Percentiles rank a stretch among this genome's conserved stretches.
phyloP scores from a whole-genome alignment of 1,139 yeast genomes.

The Kurtzmaniella natalensis region DNA sequence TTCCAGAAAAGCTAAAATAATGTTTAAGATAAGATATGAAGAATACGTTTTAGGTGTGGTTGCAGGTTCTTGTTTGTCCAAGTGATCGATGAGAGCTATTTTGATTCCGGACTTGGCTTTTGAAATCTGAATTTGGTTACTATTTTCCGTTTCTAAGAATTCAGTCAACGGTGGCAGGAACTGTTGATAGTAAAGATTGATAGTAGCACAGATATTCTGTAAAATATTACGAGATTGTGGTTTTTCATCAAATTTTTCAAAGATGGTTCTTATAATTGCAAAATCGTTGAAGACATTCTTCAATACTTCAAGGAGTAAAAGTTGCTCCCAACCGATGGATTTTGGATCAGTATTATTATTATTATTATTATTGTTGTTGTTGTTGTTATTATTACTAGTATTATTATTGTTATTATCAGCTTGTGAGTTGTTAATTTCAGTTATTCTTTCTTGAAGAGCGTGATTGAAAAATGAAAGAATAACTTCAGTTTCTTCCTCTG shows the following conservation, averaged over 20 bases:
- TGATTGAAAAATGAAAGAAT: constrained; percentile 72
- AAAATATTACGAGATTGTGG: constrained; percentile 56
- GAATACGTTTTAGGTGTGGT: constrained; percentile 62
- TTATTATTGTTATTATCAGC: no score
- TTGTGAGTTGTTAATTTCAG: neutral
- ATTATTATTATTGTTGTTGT: constrained; percentile 5
- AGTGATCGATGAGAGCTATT: constrained; percentile 60
- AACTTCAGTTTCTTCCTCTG: constrained; percentile 78
- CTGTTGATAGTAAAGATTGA: constrained; percentile 22
- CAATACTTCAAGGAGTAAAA: constrained; percentile 69
- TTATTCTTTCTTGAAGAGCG: constrained; percentile 30
- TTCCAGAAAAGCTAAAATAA: constrained; percentile 57
- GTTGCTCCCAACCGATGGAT: constrained; percentile 56
- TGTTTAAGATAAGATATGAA: constrained; percentile 52
- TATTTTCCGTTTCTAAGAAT: constrained; percentile 2
- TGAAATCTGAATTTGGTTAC: constrained; percentile 8
- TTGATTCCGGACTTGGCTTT: constrained; percentile 34
- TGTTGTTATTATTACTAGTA: constrained; percentile 1
- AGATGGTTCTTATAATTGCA: constrained; percentile 47
- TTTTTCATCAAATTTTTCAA: constrained; percentile 59
- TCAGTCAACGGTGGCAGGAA: constrained; percentile 1
- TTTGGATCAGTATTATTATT: constrained; percentile 8
- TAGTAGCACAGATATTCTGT: constrained; percentile 51
- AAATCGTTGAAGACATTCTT: constrained; percentile 57
- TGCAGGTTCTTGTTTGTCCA: constrained; percentile 73